Evolutionary conservation across 257 asterid genomes (phyloP), one percentile per base, ranked within the genome.

Genomic region (Solanum infundibuliforme): DNA sequence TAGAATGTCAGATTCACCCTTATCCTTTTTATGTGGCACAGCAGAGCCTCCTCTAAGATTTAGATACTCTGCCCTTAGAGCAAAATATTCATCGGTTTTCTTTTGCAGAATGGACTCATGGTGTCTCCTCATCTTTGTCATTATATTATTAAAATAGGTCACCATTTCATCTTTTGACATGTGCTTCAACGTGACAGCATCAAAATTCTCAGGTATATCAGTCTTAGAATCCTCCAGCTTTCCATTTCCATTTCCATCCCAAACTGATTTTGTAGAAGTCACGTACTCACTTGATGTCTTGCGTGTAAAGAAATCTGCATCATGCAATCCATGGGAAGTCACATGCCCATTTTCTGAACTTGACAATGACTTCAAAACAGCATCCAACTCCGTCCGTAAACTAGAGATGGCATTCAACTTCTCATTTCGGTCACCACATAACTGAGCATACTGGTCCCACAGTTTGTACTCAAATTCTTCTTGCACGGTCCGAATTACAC

Each of bases 241-340:
- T 86, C 93, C 99, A 93, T 93, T 87, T 87, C 93, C 99, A 93
- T 93, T 92, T 86, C 91, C 98, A 85, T 93, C 95, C 87, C 65
- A 68, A 86, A 83, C 87, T 18, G 94, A 66, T 74, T 89, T 84
- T 27, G 92, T 14, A 41, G 90, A 90, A 13, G 87, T 34, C 83
- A 77, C 92, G 72, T 91, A 92, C 89, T 86, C 93, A 87, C 88
- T 84, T 43, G 89, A 91, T 46, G 91, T 79, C 91, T 90, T 94
- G 55, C 86, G 92, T 66, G 91, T 93, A 87, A 91, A 89, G 88
- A 77, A 83, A 82, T 96, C 98, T 25, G 92, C 75, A 77, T 95
- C 98, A 90, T 84, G 89, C 39, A 94, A 94, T 83, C 95, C 98
- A 82, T 91, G 93, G 84, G 98, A 88, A 88, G 83, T 84, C 75